Conservation (phyloP, 1,284 basidiomycete species). For the Cutaneotrichosporon mucoides region DNA sequence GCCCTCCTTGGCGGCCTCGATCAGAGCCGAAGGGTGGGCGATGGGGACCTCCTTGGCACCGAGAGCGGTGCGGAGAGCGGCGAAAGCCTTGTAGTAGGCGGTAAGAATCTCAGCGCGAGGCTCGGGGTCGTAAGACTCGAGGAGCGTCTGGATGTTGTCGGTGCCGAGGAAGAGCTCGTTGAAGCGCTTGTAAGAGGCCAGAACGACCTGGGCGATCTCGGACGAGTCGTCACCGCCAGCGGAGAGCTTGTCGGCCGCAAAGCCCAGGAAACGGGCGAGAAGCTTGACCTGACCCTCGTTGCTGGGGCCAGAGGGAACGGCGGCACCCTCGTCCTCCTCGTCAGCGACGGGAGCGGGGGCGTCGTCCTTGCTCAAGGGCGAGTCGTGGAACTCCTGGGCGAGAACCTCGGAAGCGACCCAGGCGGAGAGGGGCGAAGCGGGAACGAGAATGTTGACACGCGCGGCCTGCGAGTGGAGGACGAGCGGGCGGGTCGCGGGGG, state of each 20-base stretch:
- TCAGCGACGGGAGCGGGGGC: conserved; percentile 43
- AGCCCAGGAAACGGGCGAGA: conserved; percentile 71
- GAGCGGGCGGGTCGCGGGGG: conserved; percentile 47
- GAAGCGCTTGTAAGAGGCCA: conserved; percentile 70
- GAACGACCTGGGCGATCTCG: conserved; percentile 65
- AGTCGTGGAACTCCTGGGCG: conserved; percentile 74
- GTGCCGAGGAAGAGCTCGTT: conserved; percentile 68
- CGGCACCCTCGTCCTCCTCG: conserved; percentile 39
- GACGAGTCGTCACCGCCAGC: conserved; percentile 54
- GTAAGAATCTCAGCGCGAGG: conserved; percentile 71
- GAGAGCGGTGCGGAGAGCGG: conserved; percentile 62
- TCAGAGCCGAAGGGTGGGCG: conserved; percentile 67
- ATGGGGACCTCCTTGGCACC: conserved; percentile 58
- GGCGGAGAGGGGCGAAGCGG: conserved; percentile 63
- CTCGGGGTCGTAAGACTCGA: conserved; percentile 69
- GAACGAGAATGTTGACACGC: conserved; percentile 71
- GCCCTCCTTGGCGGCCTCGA: conserved; percentile 64
- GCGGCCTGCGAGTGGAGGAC: conserved; percentile 47
- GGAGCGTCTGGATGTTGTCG: conserved; percentile 67
- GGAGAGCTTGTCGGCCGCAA: conserved; percentile 62
- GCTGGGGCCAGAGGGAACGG: conserved; percentile 25
- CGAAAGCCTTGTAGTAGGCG: conserved; percentile 74
- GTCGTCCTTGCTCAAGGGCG: conserved; percentile 51
- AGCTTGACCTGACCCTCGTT: conserved; percentile 67
- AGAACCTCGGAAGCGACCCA: conserved; percentile 87